Evolutionary conservation across 2,329 filamentous ascomycete genomes (phyloP).

Genomic region (Phyllosticta citribraziliensis): DNA sequence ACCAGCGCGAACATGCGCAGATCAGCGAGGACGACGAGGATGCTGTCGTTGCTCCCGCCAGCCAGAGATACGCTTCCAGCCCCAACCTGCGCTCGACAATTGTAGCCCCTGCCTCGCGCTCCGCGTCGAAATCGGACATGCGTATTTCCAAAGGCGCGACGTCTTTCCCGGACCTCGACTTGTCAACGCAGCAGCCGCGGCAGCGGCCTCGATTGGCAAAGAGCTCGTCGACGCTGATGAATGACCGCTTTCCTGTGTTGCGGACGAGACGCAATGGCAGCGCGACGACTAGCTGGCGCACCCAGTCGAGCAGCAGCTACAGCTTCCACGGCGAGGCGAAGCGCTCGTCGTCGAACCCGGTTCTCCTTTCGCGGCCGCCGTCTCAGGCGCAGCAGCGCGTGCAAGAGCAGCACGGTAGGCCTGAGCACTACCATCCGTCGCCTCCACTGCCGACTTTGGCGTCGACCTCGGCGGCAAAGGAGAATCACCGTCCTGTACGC

Average conservation of each 20-base stretch:
- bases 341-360: conserved; percentile 13
- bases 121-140: neutral
- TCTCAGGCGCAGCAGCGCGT: neutral
- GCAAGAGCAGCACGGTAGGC: no score
- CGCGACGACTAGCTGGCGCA: conserved; percentile 11
- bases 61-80: conserved; percentile 10
- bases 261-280: conserved; percentile 23
- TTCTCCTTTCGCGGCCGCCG: conserved; percentile 1
- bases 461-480: neutral
- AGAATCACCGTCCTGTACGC: neutral
- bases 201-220: conserved; percentile 7
- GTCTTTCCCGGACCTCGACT: neutral
- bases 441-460: neutral
- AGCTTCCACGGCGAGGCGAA: neutral
- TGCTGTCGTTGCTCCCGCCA: conserved; percentile 11
- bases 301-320: neutral
- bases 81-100: conserved; percentile 14
- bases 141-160: neutral
- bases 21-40: conserved; percentile 18
- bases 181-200: neutral
- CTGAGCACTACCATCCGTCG: neutral
- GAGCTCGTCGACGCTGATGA: conserved; percentile 29
- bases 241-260: conserved; percentile 36
- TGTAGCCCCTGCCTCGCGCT: neutral
- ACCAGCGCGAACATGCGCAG: conserved; percentile 18